Evolutionary conservation across 345 rosid genomes (phyloP), one percentile per base, ranked within the genome.

Genomic region (Geranium rotundifolium): DNA sequence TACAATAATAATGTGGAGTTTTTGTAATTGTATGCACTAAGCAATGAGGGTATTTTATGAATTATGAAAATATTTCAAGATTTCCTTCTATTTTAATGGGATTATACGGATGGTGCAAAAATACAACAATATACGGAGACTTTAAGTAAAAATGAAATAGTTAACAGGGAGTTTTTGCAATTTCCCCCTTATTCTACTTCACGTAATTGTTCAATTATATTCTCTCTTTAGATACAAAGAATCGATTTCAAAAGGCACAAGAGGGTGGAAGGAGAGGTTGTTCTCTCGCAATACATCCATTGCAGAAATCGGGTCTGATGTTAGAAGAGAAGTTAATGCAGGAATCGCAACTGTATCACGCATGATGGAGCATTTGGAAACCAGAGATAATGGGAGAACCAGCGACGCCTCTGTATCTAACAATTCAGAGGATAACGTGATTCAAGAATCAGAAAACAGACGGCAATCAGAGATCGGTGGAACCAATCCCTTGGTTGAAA

Each of bases 261-360:
- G 82, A 70, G 86, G 86, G 67, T 84, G 89, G 93, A 84, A 72
- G 61, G 93, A 84, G 73, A 82, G 82, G 74, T 64, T 75, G 23
- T 86, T 84, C 68, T 73, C 90, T 62, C 84, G 88, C 18, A 81
- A 70, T 61, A 58, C 75, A 72, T 71, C 81, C 12, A 62, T 74
- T 76, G 70, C 73, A n/a, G 83, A 77, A 57, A 60, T 66, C 56
- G 76, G 80, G 54, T 68, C 80, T 71, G 86, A 84, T 67, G 79
- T 63, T 65, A 67, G 72, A 59, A 77, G 86, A 76, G 88, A 82
- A 65, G 77, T 71, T 15, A 76, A 64, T 68, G 81, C 80, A 7
- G 85, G 87, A 70, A 76, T 79, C 27, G 77, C 81, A 27, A 70
- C 67, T 56, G 84, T 75, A 20, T 79, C 87, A 58, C 75, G 57